Evolutionary conservation across 2,329 filamentous ascomycete genomes (phyloP), one percentile per base, ranked within the genome.

Genomic region (Exophiala sp.): DNA sequence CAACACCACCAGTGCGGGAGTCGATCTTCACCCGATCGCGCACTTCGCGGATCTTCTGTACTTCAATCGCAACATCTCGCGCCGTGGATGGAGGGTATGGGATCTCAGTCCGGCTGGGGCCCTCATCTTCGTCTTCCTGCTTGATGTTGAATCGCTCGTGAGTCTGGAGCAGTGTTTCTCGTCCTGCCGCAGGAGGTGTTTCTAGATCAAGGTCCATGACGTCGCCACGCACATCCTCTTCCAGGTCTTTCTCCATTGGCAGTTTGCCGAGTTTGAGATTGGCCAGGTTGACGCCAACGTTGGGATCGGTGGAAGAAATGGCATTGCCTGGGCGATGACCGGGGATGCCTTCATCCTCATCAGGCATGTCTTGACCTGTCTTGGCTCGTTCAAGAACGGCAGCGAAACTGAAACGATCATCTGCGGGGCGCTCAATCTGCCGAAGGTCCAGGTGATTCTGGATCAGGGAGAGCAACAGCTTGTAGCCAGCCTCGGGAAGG

Each of bases 11-110:
- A 10, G 86, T 91, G 27, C 86, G 81, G 16, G 83, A 81, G 52
- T 95, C 87, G 50, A 97, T 91, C 64, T 82, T 85, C 66, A 96
- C 95, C 14, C 91, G 80, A 63, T 97, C 91, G 18, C 93, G 82
- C 63, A 95, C 88, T 67, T 98, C 93, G 58, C 88, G 87, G 8
- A 97, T 82, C 65, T 91, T 93, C 63, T 93, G 88, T 62, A 97
- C 89, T 67, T 97, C 93, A 72, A 96, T 87, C 22, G 88, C 81
- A 6, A 98, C 89, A 62, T 98, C 93, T 54, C 90, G 80, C 2
- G 89, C 88, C 14, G 89, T 80, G 0, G 91, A 94, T 3, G 89
- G 86, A 1, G 93, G 93, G 18, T 94, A 80, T 1, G 93, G 91
- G 18, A 97, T 79, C 19, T 90, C 85, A 13, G 84, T 77, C 37